Evolutionary conservation across 371 early-diverging fungal species (phyloP), one percentile per base, ranked within the genome.

Genomic region (Lichtheimia corymbifera): DNA sequence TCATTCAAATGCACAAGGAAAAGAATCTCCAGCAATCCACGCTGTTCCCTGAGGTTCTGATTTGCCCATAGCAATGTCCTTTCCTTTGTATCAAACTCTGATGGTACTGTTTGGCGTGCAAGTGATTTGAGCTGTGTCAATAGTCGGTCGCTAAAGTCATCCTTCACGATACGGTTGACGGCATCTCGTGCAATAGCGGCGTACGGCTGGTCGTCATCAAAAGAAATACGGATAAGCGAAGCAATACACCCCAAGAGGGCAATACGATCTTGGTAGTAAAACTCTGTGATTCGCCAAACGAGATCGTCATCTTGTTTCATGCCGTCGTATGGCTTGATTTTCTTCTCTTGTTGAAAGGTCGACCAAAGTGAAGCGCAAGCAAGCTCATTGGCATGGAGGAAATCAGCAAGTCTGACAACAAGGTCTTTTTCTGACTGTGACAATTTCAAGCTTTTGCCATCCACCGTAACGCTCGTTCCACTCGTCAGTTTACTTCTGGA

Each of bases 21-120:
- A 2, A 80, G 18, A 15, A 77, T 70, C 50, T 80, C 76, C 51
- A 80, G 53, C 14, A 80, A 58, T 11, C 70, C 72, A 27, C 66
- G 65, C 45, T 80, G 72, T 52, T 80, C 80, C 40, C 62, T 66
- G n/a, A 80, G 63, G 12, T 63, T 64, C 20, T 80, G 80, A 17
- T 75, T 74, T 7, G 76, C 72, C 73, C 73, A 77, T 14, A 58
- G 50, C 4, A 18, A 35, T 1, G 72, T 53, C 62, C 66, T 61
- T 9, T 50, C 44, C 6, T 56, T 35, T 4, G 61, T 50, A 13
- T 63, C 43, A 17, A 50, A 61, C 40, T 52, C 60, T 3, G 61
- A 43, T 5, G 74, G 73, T 2, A 69, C 59, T 3, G 55, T 45
- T 11, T 62, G 57, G 14, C 74, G 74, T 1, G 65, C 62, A 40